Base-by-base conservation (phyloP, 345 rosid genomes). In the Camelina sativa region DNA sequence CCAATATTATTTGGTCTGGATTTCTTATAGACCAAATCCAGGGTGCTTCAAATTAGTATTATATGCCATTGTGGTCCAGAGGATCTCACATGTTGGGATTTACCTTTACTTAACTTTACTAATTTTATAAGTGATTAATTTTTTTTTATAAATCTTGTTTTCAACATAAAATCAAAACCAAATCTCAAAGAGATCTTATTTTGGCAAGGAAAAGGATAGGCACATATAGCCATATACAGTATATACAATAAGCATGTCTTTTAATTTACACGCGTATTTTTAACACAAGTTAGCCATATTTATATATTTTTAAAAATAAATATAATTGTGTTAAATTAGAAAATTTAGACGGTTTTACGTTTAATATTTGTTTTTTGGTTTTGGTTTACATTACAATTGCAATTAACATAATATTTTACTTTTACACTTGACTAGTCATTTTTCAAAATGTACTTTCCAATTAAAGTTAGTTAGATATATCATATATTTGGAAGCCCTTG, bases 21-120 rank as follows among this genome's bases (percentile, higher is more conserved):
- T 65, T 72, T 78, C 8, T 64, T 43, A 15, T 71, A 64, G 76
- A 71, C 80, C 76, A 77, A 64, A 77, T 77, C 76, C 72, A 71
- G 72, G 75, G 44, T 76, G 80, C 52, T 71, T 78, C n/a, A 65
- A 41, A 59, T 51, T 67, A 60, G 48, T 59, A 65, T 34, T 44
- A 51, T 71, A 48, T 56, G 51, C 8, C 43, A 52, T 4, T 66
- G 69, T 72, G 77, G 76, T 72, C 73, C 81, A 66, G 68, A 60
- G 64, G 55, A 78, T 78, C 57, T 78, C 74, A 40, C 65, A 59
- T 72, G 34, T 30, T 41, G 68, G 57, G 68, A 72, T 78, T 78
- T 66, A 71, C 56, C 73, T 77, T 65, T 60, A 43, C 57, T 65
- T 58, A 58, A 72, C 67, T 64, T 59, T 65, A 73, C 64, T 57